Base-by-base conservation (phyloP, 2,329 filamentous ascomycete species). In the Geosmithia flava region DNA sequence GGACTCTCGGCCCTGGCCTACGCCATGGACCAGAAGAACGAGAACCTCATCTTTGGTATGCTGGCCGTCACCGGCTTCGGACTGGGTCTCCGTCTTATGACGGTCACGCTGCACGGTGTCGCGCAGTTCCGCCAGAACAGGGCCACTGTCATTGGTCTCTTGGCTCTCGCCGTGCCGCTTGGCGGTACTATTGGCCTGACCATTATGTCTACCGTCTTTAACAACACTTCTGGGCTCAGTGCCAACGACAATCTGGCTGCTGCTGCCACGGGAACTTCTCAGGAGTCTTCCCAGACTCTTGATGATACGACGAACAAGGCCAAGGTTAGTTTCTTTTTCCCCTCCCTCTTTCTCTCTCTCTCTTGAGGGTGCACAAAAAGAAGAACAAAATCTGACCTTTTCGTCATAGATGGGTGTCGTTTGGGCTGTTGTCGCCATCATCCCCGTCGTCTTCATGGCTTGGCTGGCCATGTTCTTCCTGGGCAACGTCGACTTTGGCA, bases 201-300 rank as follows among this genome's bases (percentile, higher is more conserved):
- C 1, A 71, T 85, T 55, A 85, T 85, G 81, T 74, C 79, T 15
- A 72, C 75, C 8, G 80, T 85, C 1, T 85, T 85, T 60, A 83
- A 83, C 56, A 85, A 85, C 52, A 64, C 59, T 4, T 61, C 61
- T 6, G 62, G 59, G 1, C 50, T 65, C 11, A 52, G 55, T 23
- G 54, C 54, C 15, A 43, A 56, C 15, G 47, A 49, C 20, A 53
- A 58, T 45, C 62, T 62, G 42, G 33, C 33, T 37, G 5, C 6
- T 5, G 11, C 33, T 56, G 53, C 2, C 48, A 53, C 23, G 4
- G 23, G 23, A 27, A 27, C 8, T 50, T 57, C 15, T 15, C 51
- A 54, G 16, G 39, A 49, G 37, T n/a, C 41, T 2, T 47, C 55
- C 1, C 50, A 42, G 3, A 7, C 43, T 1, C 23, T n/a, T 15